phyloP scores from a whole-genome alignment of 257 asterid species.

The Solanum etuberosum region DNA sequence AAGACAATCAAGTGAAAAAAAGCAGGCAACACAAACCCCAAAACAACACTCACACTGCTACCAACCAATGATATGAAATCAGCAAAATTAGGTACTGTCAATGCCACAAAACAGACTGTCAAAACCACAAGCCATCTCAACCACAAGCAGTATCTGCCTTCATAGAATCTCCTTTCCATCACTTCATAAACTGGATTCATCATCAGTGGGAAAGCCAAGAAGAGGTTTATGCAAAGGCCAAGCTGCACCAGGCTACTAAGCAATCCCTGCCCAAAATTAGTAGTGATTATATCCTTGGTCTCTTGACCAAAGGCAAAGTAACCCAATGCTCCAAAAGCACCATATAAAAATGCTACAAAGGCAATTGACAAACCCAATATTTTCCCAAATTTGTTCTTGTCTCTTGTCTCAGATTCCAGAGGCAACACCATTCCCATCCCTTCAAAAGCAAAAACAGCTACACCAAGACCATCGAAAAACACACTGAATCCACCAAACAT shows the following conservation, averaged over 20 bases:
- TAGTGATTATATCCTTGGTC: slow-evolving; percentile 14
- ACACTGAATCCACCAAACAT: slow-evolving; percentile 7
- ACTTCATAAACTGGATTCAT: slow-evolving; percentile 19
- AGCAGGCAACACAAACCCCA: slow-evolving; percentile 71
- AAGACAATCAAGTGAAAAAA: slow-evolving; percentile 53
- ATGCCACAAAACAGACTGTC: slow-evolving; percentile 1
- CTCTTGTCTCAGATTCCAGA: slow-evolving; percentile 15
- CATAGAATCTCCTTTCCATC: slow-evolving; percentile 9
- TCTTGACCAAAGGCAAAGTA: slow-evolving; percentile 15
- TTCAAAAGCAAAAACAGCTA: slow-evolving; percentile 13
- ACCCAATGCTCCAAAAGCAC: slow-evolving; percentile 7
- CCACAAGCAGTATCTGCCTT: slow-evolving; percentile 6
- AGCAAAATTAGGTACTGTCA: slow-evolving; percentile 44
- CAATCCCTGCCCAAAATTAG: slow-evolving; percentile 4
- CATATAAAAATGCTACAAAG: slow-evolving; percentile 2
- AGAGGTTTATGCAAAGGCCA: slow-evolving; percentile 8
- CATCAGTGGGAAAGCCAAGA: slow-evolving; percentile 15
- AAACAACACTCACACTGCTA: slow-evolving; percentile 62
- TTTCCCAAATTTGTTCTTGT: slow-evolving; percentile 5
- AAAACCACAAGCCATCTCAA: slow-evolving; percentile 11
- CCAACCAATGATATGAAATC: slow-evolving; percentile 80
- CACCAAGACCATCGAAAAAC: slow-evolving; percentile 10
- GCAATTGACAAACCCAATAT: slow-evolving; percentile 8
- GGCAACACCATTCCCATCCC: slow-evolving; percentile 12
- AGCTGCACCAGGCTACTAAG: slow-evolving; percentile 7